Evolutionary conservation across 129 eudicot genomes (phyloP), one percentile per base, ranked within the genome.

Genomic region (Centaurea solstitialis): DNA sequence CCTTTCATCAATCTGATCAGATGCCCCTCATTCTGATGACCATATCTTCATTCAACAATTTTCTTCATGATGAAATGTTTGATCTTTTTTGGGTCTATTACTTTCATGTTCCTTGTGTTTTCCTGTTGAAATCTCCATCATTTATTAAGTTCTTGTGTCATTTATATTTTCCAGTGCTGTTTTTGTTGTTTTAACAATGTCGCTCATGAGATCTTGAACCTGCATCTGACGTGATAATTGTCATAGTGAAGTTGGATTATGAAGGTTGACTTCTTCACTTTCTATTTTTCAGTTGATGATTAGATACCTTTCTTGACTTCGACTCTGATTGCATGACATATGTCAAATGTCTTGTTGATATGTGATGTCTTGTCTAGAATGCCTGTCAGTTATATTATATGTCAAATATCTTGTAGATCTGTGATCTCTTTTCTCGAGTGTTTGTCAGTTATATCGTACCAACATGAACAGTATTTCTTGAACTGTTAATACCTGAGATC

Each of bases 1-100:
- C 67, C 68, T 61, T 61, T 61, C 68, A 61, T 20, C 12, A 61
- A 61, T 62, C 64, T 53, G 13, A 62, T 62, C 68, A 62, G 26
- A 62, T 26, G 28, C 68, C 28, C 13, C 26, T 17, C 23, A 1
- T 61, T 1, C 68, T 20, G 28, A 20, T 18, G 28, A 18, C 26
- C 23, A 61, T 61, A 59, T 61, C 28, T 61, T 21, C 68, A 61
- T 61, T 20, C 62, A 50, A n/a, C 22, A 53, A 17, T 53, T 53
- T 53, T 53, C 64, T 53, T 62, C 22, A 13, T 22, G 24, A 62
- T 62, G 68, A 62, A 18, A 21, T 62, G 22, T 21, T 18, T 62
- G 68, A 21, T 62, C 24, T 62, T 62, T 61, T 20, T 62, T 50
- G 8, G 78, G 78, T 50, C 28, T 26, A 73, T 73, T 15, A 73